phyloP scores from a whole-genome alignment of 768 basidiomycete species.

The Xerocomellus dryophilus region DNA sequence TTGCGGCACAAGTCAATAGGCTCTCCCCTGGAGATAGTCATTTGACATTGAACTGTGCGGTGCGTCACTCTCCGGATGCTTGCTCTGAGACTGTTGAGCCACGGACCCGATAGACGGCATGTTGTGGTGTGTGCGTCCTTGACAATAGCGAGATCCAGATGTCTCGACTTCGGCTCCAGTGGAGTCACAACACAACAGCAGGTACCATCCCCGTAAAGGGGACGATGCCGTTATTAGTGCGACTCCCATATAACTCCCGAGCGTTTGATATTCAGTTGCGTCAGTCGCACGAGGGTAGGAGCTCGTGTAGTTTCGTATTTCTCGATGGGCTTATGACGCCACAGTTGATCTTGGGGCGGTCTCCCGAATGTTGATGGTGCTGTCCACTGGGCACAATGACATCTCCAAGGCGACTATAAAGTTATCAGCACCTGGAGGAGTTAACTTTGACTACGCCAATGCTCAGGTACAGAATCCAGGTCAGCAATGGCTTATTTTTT shows the following conservation, averaged over 20 bases:
- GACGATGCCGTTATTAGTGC: conserved; percentile 44
- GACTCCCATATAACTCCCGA: conserved; percentile 58
- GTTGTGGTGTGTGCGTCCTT: conserved; percentile 64
- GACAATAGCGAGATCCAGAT: conserved; percentile 67
- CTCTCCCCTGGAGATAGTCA: conserved; percentile 59
- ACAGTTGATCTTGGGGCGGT: conserved; percentile 66
- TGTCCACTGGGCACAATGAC: conserved; percentile 71
- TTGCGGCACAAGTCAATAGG: conserved; percentile 38
- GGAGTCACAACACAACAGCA: conserved; percentile 44
- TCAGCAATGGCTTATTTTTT: conserved; percentile 20
- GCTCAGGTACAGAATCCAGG: conserved; percentile 39
- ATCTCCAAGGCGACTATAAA: conserved; percentile 52
- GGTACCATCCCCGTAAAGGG: conserved; percentile 22
- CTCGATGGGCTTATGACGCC: background rate
- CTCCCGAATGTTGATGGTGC: conserved; percentile 48
- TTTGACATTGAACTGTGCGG: conserved; percentile 67
- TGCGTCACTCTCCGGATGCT: conserved; percentile 37
- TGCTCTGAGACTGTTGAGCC: background rate
- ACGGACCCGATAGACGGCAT: conserved; percentile 46
- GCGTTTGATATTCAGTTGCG: conserved; percentile 63
- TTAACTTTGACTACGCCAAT: conserved; percentile 44
- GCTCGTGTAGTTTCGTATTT: conserved; percentile 14
- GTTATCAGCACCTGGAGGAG: conserved; percentile 53
- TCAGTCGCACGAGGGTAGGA: conserved; percentile 46
- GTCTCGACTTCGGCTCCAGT: conserved; percentile 64